phyloP scores from a whole-genome alignment of 306 rosid species.

The Aeschynomene evenia region DNA sequence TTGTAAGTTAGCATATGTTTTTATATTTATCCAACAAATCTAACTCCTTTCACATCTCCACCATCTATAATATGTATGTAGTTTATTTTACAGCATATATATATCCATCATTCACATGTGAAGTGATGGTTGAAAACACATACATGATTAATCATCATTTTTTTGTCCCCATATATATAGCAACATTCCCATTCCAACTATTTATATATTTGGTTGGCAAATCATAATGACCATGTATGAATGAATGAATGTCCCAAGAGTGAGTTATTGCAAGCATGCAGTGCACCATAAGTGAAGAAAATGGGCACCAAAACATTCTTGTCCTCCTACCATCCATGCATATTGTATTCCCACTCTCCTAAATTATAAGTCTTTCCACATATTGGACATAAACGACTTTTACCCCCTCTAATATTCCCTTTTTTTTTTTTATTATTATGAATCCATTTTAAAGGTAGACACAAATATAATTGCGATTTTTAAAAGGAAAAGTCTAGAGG shows the following conservation, averaged over 20 bases:
- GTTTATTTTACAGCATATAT: not conserved
- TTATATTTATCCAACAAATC: not conserved
- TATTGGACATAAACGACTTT: too few species aligned
- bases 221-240: constrained; percentile 43
- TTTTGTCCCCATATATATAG: constrained; percentile 43
- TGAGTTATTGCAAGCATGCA: constrained; percentile 42
- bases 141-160: constrained; percentile 43
- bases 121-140: constrained; percentile 30
- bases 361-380: constrained; percentile 22
- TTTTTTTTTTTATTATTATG: too few species aligned
- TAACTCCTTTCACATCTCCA: not conserved
- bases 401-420: too few species aligned
- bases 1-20: not conserved
- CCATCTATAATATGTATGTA: not conserved
- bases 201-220: constrained; percentile 31
- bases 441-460: too few species aligned
- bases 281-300: constrained; percentile 18
- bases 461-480: too few species aligned
- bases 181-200: constrained; percentile 35
- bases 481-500: too few species aligned
- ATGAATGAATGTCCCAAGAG: constrained; percentile 32
- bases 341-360: constrained; percentile 13
- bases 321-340: too few species aligned
- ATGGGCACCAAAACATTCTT: constrained; percentile 15
- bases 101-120: constrained; percentile 42